Conservation (phyloP, 78 protist species). For the Chrysochromulina parva region DNA sequence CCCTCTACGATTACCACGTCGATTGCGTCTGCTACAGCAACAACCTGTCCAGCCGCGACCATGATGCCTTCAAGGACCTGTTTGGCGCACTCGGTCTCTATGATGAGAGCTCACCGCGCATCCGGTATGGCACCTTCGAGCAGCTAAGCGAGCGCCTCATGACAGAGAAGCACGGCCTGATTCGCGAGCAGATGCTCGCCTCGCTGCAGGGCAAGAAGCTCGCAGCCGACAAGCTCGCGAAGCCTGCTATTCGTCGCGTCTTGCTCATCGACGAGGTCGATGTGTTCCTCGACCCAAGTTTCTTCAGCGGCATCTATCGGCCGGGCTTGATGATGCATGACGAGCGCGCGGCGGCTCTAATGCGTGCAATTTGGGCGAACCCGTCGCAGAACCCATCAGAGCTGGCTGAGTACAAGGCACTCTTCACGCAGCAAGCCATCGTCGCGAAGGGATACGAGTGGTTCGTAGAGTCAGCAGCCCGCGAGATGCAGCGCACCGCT, state of each 20-base stretch:
- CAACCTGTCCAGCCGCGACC: conserved; percentile 54
- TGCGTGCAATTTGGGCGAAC: too few species aligned
- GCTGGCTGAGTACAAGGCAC: too few species aligned
- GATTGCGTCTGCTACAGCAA: conserved; percentile 51
- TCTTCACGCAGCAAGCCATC: too few species aligned
- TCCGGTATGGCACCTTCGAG: not conserved
- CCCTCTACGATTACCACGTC: conserved; percentile 45
- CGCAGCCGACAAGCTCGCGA: too few species aligned
- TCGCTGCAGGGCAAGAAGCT: not conserved
- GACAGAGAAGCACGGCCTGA: not conserved
- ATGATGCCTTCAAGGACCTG: not conserved
- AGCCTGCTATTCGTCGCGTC: not conserved
- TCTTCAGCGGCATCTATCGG: not conserved
- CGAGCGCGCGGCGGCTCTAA: too few species aligned
- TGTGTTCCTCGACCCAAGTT: not conserved
- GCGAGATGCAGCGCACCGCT: not conserved
- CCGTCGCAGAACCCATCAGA: too few species aligned
- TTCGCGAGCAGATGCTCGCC: not conserved
- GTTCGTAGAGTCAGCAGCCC: too few species aligned
- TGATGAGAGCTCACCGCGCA: not conserved
- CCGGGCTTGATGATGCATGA: not conserved
- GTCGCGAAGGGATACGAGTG: too few species aligned
- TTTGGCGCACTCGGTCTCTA: conserved; percentile 9
- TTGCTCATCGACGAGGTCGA: conserved; percentile 26
- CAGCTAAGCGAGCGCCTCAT: not conserved